These are phyloP conservation scores for Nemania sp. DNA, from an alignment of 2,329 filamentous ascomycete genomes.

Conservation along the genomic window DNA sequence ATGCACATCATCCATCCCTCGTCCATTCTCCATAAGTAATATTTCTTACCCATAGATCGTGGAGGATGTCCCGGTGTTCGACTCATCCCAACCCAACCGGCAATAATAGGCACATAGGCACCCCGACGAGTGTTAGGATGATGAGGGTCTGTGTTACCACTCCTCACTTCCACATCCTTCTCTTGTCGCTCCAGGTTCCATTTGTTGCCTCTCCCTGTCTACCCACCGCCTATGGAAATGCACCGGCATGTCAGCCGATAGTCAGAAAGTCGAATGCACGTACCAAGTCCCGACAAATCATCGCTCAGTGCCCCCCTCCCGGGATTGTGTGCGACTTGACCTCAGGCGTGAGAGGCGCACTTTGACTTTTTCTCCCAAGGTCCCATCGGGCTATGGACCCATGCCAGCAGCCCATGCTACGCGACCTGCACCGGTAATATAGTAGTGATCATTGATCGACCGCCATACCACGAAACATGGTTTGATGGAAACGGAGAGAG, in stretches of 20 bases:
- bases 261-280: slow-evolving; percentile 13
- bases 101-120: slow-evolving; percentile 2
- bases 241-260: slow-evolving; percentile 27
- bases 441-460: slow-evolving; percentile 14
- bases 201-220: neutral
- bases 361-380: slow-evolving; percentile 13
- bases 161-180: neutral
- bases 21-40: too few relatives aligned
- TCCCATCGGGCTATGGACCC: slow-evolving; percentile 24
- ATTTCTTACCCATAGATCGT: too few relatives aligned
- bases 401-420: slow-evolving; percentile 1
- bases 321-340: slow-evolving; percentile 24
- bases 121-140: slow-evolving; percentile 13
- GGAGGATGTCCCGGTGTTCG: slow-evolving; percentile 4
- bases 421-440: slow-evolving; percentile 7
- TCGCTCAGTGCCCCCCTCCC: slow-evolving; percentile 4
- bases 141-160: slow-evolving; percentile 24
- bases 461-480: slow-evolving; percentile 15
- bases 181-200: slow-evolving; percentile 2
- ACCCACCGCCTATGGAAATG: slow-evolving; percentile 11
- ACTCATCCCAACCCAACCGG: slow-evolving; percentile 5
- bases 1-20: neutral
- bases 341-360: slow-evolving; percentile 13
- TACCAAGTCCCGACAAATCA: slow-evolving; percentile 21
- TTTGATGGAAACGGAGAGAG: slow-evolving; percentile 13